A percentile compares a stretch with the other conserved stretches of the same genome.
These are phyloP conservation scores for Scheffersomyces segobiensis DNA, from an alignment of 1,139 yeast genomes.

Conservation along the genomic window DNA sequence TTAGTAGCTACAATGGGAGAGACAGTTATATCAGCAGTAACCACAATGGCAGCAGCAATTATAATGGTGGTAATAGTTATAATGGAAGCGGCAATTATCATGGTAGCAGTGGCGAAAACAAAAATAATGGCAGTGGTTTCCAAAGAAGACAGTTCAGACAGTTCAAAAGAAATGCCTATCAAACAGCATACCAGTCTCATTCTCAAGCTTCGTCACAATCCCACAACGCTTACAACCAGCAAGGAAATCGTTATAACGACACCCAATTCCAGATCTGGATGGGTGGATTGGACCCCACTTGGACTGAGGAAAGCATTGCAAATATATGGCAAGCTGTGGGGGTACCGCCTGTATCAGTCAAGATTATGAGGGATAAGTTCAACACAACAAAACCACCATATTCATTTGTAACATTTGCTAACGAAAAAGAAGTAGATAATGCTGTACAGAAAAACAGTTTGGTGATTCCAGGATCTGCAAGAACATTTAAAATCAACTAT, in stretches of 20 bases:
- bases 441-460: constrained; percentile 73
- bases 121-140: neutral
- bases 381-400: constrained; percentile 55
- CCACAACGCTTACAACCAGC: neutral
- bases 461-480: constrained; percentile 58
- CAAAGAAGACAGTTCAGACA: constrained; percentile 4
- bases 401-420: constrained; percentile 81
- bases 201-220: neutral
- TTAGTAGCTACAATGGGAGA: constrained; percentile 1
- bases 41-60: neutral
- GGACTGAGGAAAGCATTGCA: constrained; percentile 71
- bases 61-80: neutral
- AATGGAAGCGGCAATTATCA: too few species aligned
- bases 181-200: neutral
- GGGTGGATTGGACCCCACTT: constrained; percentile 90
- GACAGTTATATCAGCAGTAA: neutral
- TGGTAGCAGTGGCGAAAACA: neutral
- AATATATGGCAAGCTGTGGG: constrained; percentile 61
- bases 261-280: constrained; percentile 62
- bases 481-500: constrained; percentile 77
- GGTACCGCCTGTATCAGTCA: constrained; percentile 36
- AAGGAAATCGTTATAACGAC: neutral
- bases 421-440: constrained; percentile 63
- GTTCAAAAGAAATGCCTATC: constrained; percentile 3
- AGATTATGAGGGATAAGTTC: constrained; percentile 40